Conservation (phyloP, 2,329 filamentous ascomycete genomes). For the Taxawa tesnikishii region DNA sequence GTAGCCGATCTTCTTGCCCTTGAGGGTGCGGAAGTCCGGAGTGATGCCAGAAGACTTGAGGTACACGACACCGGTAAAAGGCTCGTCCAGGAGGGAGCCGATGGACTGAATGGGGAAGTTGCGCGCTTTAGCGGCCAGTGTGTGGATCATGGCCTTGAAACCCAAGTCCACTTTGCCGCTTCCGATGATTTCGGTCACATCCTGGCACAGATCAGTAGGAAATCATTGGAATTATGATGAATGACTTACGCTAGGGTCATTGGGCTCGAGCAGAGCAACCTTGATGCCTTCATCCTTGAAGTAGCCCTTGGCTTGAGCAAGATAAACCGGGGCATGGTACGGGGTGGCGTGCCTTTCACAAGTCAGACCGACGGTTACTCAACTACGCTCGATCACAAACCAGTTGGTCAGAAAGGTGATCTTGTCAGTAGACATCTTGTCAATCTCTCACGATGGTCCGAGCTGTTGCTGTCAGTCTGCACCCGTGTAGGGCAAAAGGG, state of each 20-base stretch:
- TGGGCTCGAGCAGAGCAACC: conserved; percentile 64
- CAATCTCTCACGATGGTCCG: conserved; percentile 29
- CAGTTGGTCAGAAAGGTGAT: conserved; percentile 78
- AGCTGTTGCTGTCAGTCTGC: conserved; percentile 39
- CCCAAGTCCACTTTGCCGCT: conserved; percentile 64
- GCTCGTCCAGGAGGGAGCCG: conserved; percentile 65
- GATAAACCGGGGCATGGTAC: conserved; percentile 67
- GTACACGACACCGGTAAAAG: conserved; percentile 69
- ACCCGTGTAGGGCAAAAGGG: conserved; percentile 16
- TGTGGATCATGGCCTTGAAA: conserved; percentile 79
- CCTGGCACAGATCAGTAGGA: no score
- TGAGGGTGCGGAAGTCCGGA: conserved; percentile 60
- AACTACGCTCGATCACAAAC: conserved; percentile 32
- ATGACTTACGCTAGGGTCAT: conserved; percentile 55
- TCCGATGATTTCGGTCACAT: conserved; percentile 73
- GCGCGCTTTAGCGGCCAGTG: conserved; percentile 64
- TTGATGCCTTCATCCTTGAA: conserved; percentile 67
- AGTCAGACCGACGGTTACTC: conserved; percentile 4
- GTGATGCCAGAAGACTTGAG: conserved; percentile 64
- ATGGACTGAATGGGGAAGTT: conserved; percentile 61
- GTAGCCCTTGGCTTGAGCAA: conserved; percentile 64
- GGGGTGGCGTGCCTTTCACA: conserved; percentile 60
- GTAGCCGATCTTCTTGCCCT: conserved; percentile 67
- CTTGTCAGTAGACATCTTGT: conserved; percentile 68
- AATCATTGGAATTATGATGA: background rate